A percentile compares a stretch with the other conserved stretches of the same genome.
Conservation (phyloP, 2,329 filamentous ascomycete species). For the Ustulina deusta region DNA sequence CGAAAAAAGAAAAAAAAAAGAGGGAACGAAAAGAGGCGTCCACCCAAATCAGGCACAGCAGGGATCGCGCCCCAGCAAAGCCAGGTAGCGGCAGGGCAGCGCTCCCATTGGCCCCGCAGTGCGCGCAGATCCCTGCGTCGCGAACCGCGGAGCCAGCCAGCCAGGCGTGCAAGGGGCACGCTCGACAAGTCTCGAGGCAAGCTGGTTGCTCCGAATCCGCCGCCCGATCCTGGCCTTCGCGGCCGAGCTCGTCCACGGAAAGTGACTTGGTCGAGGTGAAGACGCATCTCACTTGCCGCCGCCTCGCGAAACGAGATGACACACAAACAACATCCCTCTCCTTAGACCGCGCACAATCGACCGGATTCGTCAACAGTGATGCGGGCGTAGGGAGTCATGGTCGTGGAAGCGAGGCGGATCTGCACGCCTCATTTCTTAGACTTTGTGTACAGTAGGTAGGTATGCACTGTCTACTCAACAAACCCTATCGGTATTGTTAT, state of each 20-base stretch:
- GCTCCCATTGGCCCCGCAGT: slow-evolving; percentile 41
- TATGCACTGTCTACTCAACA: background rate
- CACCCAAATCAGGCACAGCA: slow-evolving; percentile 31
- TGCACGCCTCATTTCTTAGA: slow-evolving; percentile 26
- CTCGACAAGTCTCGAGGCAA: slow-evolving; percentile 36
- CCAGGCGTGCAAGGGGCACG: slow-evolving; percentile 12
- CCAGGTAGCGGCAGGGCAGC: slow-evolving; percentile 36
- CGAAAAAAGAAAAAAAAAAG: slow-evolving; percentile 12
- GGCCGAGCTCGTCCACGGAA: slow-evolving; percentile 29
- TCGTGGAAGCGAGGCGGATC: slow-evolving; percentile 37
- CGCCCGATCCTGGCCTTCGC: slow-evolving; percentile 32
- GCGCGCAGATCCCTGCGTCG: slow-evolving; percentile 38
- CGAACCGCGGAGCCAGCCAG: slow-evolving; percentile 15
- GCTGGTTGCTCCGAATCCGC: slow-evolving; percentile 34
- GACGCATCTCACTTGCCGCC: slow-evolving; percentile 5
- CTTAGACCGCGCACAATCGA: background rate
- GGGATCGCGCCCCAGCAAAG: slow-evolving; percentile 44
- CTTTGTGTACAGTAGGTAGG: background rate
- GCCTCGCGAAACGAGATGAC: background rate
- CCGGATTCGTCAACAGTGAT: slow-evolving; percentile 24
- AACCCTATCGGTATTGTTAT: slow-evolving; percentile 26
- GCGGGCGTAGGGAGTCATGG: slow-evolving; percentile 31
- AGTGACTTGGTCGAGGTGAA: slow-evolving; percentile 37
- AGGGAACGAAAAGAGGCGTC: slow-evolving; percentile 39
- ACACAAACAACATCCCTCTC: slow-evolving; percentile 5